phyloP scores from a whole-genome alignment of 192 early-diverging fungal genomes.

The Linnemannia zychae region DNA sequence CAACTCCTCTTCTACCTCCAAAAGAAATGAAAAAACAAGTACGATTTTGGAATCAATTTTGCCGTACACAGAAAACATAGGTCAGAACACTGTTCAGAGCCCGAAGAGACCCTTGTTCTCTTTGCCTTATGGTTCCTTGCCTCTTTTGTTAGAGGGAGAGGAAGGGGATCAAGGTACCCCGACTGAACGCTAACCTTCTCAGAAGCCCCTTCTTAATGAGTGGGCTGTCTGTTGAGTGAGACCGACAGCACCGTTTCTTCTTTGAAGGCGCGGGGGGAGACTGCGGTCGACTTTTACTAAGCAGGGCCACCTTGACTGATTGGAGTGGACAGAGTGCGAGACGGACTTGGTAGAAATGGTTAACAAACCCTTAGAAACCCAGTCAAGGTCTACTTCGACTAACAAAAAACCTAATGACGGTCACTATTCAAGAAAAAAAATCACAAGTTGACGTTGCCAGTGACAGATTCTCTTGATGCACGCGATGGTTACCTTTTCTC shows the following conservation, averaged over 20 bases:
- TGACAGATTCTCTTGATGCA: too few relatives aligned
- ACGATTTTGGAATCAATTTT: not conserved
- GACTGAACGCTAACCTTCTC: not conserved
- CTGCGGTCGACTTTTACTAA: not conserved
- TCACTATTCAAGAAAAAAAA: too few relatives aligned
- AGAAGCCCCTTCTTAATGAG: not conserved
- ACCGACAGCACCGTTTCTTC: too few relatives aligned
- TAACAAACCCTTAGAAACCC: too few relatives aligned
- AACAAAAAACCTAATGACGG: too few relatives aligned
- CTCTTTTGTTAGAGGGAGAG: not conserved
- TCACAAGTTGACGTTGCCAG: too few relatives aligned
- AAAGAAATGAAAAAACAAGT: not conserved
- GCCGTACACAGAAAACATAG: constrained; percentile 2
- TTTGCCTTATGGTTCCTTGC: not conserved
- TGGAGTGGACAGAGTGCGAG: too few relatives aligned
- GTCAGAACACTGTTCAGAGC: not conserved
- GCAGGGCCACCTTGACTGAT: too few relatives aligned
- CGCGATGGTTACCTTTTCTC: too few relatives aligned
- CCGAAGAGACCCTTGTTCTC: not conserved
- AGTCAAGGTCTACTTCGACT: too few relatives aligned
- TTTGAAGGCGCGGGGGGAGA: not conserved
- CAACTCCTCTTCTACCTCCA: not conserved
- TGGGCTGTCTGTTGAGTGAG: not conserved
- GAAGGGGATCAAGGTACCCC: too few relatives aligned
- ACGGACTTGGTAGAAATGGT: too few relatives aligned